Evolutionary conservation across 768 basidiomycete species (phyloP).

Genomic region (Psilocybe sp.): DNA sequence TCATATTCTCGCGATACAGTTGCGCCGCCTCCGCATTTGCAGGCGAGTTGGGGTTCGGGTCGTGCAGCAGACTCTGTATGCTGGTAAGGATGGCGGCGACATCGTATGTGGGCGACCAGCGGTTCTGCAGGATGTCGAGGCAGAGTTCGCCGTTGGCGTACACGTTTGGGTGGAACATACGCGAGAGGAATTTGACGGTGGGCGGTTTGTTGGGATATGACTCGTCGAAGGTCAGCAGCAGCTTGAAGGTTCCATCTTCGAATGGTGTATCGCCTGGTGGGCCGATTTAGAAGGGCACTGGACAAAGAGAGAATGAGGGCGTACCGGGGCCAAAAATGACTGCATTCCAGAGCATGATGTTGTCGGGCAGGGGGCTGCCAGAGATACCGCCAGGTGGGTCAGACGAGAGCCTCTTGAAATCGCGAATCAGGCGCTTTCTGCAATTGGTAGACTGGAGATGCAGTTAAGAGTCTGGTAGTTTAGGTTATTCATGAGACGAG

Average conservation of each 20-base stretch:
- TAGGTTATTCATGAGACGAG: too few species aligned
- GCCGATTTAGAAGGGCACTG: neutral
- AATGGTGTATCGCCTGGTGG: conserved; percentile 92
- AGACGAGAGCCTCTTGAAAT: conserved; percentile 92
- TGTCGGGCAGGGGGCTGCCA: conserved; percentile 95
- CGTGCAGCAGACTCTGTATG: conserved; percentile 93
- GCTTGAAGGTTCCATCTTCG: conserved; percentile 98
- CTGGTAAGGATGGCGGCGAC: conserved; percentile 97
- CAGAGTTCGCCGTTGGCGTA: conserved; percentile 98
- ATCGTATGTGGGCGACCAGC: conserved; percentile 99
- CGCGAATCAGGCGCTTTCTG: conserved; percentile 92
- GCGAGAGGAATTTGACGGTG: conserved; percentile 92
- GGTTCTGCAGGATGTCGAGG: conserved; percentile 96
- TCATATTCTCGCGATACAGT: conserved; percentile 96
- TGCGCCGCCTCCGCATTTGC: conserved; percentile 98
- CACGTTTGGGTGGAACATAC: conserved; percentile 99
- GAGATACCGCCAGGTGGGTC: conserved; percentile 97
- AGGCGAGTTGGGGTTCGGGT: conserved; percentile 97
- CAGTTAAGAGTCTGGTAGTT: too few species aligned
- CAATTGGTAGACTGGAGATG: conserved; percentile 81
- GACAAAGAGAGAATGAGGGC: conserved; percentile 20
- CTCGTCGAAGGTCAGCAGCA: conserved; percentile 93
- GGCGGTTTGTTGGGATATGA: conserved; percentile 99
- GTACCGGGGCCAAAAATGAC: conserved; percentile 98
- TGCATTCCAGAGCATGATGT: conserved; percentile 99